Evolutionary conservation across 2,329 filamentous ascomycete species (phyloP), one percentile per base, ranked within the genome.

Genomic region (Fusarium sp.): DNA sequence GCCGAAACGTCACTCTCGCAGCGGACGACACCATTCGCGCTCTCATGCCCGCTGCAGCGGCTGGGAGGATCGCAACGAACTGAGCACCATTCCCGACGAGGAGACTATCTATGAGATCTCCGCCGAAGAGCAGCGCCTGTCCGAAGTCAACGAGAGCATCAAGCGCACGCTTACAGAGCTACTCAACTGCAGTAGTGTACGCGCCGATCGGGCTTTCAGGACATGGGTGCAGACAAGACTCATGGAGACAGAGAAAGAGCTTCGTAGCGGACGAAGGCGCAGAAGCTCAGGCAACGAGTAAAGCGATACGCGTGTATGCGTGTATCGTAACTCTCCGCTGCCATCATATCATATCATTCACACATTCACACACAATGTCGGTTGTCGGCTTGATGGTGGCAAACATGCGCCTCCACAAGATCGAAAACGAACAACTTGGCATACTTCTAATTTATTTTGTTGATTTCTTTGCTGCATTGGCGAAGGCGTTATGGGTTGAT

Each of bases 161-260:
- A 90, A 90, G 79, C 83, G 86, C 33, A 84, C 86, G 3, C 75
- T 90, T 70, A 90, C 87, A 7, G 87, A 89, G 75, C 82, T 90
- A 15, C 83, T 90, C 71, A 90, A 89, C 78, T 89, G 86, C 77
- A 84, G 86, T 24, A 79, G 83, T 38, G 85, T 88, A 17, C 84
- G 86, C 42, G 77, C 76, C 45, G 85, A 88, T 62, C 77, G 79
- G 28, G 79, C 81, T 2, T 84, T 87, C 73, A 85, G 87, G 47
- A 86, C 83, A 62, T 89, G 86, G 84, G 85, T 89, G 34, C 87
- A 89, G 76, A 82, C 84, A 21, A 80, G 87, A 15, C 79, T 90
- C 26, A 84, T 90, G 84, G 86, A 89, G 70, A 88, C 87, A 21
- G 87, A 89, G 73, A 84, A 85, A 72, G 86, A 89, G 70, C 77